Conservation (phyloP, 495 filamentous ascomycete genomes). For the Usnea hakonensis region DNA sequence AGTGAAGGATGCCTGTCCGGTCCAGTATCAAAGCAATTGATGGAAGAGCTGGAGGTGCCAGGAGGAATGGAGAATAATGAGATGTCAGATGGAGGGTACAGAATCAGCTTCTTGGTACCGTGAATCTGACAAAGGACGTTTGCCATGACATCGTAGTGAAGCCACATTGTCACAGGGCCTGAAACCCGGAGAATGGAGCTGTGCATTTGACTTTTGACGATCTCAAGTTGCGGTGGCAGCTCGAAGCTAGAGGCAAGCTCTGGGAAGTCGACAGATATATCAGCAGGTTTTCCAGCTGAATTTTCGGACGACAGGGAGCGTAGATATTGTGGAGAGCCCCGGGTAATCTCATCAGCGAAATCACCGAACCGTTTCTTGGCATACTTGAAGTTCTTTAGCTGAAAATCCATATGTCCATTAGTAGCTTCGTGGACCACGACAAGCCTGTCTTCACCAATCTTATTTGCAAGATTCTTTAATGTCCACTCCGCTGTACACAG, state of each 20-base stretch:
- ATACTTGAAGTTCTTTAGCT: constrained; percentile 75
- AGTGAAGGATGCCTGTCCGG: constrained; percentile 37
- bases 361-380: constrained; percentile 57
- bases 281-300: constrained; percentile 59
- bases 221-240: constrained; percentile 54
- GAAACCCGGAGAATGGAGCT: constrained; percentile 76
- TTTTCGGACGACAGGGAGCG: constrained; percentile 62
- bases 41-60: constrained; percentile 69
- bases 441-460: constrained; percentile 56
- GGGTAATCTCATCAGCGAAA: constrained; percentile 55
- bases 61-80: constrained; percentile 59
- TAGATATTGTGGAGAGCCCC: constrained; percentile 65
- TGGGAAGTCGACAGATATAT: constrained; percentile 64
- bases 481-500: constrained; percentile 60
- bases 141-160: constrained; percentile 89
- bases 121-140: constrained; percentile 78
- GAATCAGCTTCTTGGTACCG: constrained; percentile 60
- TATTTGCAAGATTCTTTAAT: constrained; percentile 56
- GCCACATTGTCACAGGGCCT: constrained; percentile 79
- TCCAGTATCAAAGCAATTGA: constrained; percentile 54
- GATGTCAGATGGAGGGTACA: constrained; percentile 75
- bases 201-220: constrained; percentile 57
- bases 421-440: constrained; percentile 64
- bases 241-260: constrained; percentile 59
- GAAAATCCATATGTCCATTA: constrained; percentile 66